Base-by-base conservation (phyloP, 495 filamentous ascomycete species). In the Terfezia boudieri region DNA sequence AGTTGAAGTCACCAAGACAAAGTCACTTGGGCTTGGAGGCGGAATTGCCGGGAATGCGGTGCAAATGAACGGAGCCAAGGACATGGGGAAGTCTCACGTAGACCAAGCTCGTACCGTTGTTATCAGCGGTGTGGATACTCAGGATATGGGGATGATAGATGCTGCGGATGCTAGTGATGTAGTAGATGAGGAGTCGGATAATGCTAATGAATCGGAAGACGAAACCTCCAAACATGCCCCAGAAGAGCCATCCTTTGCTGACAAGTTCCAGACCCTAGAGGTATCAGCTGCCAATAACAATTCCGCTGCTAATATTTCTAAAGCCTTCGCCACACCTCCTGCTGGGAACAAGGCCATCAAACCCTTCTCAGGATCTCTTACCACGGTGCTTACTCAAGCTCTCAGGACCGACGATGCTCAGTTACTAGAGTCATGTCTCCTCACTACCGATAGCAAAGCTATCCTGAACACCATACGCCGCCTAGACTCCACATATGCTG, bases 381-480 rank as follows among this genome's bases (percentile, higher is more conserved):
- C 82, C 9, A 93, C 86, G 5, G 85, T 94, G 9, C 79, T 98
- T 58, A 80, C 87, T 16, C 90, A 96, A 63, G 84, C 90, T 4
- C 82, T 98, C 46, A 80, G 81, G 64, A 95, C 87, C 32, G 88
- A 94, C 68, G 90, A 98, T 68, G 71, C 71, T 52, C 76, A 76
- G 49, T 81, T 95, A 54, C 80, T 98, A 54, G 89, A 96, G 68
- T 86, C 84, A 1, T 95, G 89, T 67, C 80, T 98, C 60, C 82
- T 83, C 64, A 79, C 80, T 26, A 76, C 72, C 54, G 84, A 94
- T 61, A 63, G 77, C 56, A 69, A 70, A 52, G 84, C 78, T 57
- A 82, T 98, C 60, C 81, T 84, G 56, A 76, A 80, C 43, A 98
- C 90, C 51, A 84, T 98, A 55, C 81, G 93, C 60, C 80, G 87